A percentile compares a stretch with the other conserved stretches of the same genome.
Conservation (phyloP, 2,329 filamentous ascomycete genomes). For the Apiospora rasikravindrae region DNA sequence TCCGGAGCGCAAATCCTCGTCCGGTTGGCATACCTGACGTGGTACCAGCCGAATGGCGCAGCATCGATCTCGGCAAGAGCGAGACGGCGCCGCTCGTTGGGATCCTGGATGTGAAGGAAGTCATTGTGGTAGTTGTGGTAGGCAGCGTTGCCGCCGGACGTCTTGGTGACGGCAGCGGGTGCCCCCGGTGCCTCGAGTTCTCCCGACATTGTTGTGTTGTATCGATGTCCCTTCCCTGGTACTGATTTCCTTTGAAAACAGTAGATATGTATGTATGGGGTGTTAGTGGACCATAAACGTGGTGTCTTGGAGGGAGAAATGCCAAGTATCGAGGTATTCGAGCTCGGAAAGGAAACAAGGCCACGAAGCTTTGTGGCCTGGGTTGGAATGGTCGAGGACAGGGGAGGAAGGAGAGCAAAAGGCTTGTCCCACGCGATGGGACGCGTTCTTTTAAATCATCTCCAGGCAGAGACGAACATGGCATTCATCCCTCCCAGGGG, state of each 20-base stretch:
- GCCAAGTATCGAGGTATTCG: not conserved
- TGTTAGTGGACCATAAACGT: not conserved
- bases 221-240: not conserved
- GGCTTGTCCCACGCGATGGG: not conserved
- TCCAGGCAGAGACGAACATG: not conserved
- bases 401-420: slow-evolving; percentile 15
- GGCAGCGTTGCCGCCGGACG: slow-evolving; percentile 62
- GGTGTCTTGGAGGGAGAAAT: not conserved
- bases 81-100: slow-evolving; percentile 78
- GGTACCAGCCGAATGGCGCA: slow-evolving; percentile 84
- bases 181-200: not conserved
- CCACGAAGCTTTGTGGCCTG: not conserved
- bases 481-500: not conserved
- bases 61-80: slow-evolving; percentile 84
- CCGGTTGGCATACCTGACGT: slow-evolving; percentile 55
- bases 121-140: slow-evolving; percentile 76
- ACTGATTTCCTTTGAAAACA: not conserved
- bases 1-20: not conserved
- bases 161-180: slow-evolving; percentile 45
- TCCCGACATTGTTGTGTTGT: slow-evolving; percentile 20
- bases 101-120: slow-evolving; percentile 67
- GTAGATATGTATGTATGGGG: not conserved
- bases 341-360: not conserved
- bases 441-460: not conserved
- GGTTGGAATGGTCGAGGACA: slow-evolving; percentile 19